Percentiles rank a stretch among this genome's conserved stretches.
Conservation (phyloP, 2,329 filamentous ascomycete genomes). For the Phialophora chinensis region DNA sequence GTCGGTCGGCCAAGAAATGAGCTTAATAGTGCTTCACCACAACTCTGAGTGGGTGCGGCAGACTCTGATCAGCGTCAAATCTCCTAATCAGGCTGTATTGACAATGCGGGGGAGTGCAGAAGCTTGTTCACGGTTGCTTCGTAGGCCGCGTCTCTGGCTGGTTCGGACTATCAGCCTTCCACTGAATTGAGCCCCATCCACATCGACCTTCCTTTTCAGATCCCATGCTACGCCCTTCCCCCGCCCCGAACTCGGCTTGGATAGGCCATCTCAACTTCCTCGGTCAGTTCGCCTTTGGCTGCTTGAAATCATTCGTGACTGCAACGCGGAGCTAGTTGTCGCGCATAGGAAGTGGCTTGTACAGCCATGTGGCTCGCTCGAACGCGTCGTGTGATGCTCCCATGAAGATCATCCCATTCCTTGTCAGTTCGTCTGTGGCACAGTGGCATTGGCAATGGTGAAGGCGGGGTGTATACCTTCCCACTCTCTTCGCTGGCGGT, state of each 20-base stretch:
- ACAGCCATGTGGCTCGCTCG: not conserved
- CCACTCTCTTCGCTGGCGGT: not conserved
- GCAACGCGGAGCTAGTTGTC: not conserved
- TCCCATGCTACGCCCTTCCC: not conserved
- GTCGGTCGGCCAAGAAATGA: not conserved
- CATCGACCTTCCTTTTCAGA: not conserved
- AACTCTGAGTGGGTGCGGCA: not conserved
- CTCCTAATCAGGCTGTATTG: not conserved
- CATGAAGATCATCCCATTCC: not conserved
- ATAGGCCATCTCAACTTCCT: not conserved
- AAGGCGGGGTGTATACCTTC: not conserved
- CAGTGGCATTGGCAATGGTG: slow-evolving; percentile 6
- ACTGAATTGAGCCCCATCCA: slow-evolving; percentile 2
- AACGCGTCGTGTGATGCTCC: not conserved
- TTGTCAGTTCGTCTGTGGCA: not conserved
- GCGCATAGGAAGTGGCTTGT: not conserved
- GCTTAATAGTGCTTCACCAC: slow-evolving; percentile 15
- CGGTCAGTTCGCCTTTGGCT: not conserved
- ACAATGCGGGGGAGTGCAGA: slow-evolving; percentile 14
- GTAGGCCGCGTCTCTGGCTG: slow-evolving; percentile 6
- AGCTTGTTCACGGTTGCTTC: slow-evolving; percentile 2
- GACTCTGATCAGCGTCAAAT: not conserved
- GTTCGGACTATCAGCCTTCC: slow-evolving; percentile 16
- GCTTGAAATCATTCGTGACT: not conserved
- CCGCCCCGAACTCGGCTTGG: not conserved